Evolutionary conservation across 2,329 filamentous ascomycete species (phyloP).

Genomic region (Lomentospora prolificans): DNA sequence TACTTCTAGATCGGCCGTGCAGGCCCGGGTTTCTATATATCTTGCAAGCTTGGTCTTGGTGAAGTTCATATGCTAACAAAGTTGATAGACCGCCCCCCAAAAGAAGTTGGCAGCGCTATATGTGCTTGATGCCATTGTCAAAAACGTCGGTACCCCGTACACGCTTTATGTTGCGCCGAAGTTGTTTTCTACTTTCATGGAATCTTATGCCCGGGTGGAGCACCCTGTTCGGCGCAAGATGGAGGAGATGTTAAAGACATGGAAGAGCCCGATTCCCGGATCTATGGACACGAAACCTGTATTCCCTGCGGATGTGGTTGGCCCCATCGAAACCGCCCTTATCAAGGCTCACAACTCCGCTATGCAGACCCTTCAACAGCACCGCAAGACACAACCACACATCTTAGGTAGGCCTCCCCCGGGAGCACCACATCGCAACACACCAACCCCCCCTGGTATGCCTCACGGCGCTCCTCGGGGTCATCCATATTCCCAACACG

Average conservation of each 20-base stretch:
- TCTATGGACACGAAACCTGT: slow-evolving; percentile 89
- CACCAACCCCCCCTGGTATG: slow-evolving; percentile 59
- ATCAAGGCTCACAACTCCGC: slow-evolving; percentile 65
- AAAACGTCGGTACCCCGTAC: slow-evolving; percentile 97
- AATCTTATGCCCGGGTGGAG: slow-evolving; percentile 86
- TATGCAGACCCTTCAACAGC: slow-evolving; percentile 44
- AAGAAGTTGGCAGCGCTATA: slow-evolving; percentile 95
- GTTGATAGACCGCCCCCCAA: slow-evolving; percentile 63
- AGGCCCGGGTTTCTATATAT: not conserved
- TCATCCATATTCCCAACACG: slow-evolving; percentile 1
- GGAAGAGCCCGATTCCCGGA: slow-evolving; percentile 93
- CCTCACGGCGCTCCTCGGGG: slow-evolving; percentile 7
- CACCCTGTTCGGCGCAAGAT: slow-evolving; percentile 74
- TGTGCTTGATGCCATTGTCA: slow-evolving; percentile 94
- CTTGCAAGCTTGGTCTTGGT: not conserved
- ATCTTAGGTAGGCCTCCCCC: slow-evolving; percentile 37
- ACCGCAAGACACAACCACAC: slow-evolving; percentile 42
- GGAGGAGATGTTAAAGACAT: slow-evolving; percentile 95
- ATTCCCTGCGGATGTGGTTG: slow-evolving; percentile 76
- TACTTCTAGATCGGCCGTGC: not conserved
- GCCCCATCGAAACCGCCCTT: slow-evolving; percentile 86
- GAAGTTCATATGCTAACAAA: not conserved
- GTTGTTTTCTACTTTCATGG: slow-evolving; percentile 92
- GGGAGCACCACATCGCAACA: slow-evolving; percentile 54
- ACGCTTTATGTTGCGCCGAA: slow-evolving; percentile 89